A percentile compares a stretch with the other conserved stretches of the same genome.
Evolutionary conservation across 2,329 filamentous ascomycete genomes (phyloP).

Genomic region (Cladosporium sp.): DNA sequence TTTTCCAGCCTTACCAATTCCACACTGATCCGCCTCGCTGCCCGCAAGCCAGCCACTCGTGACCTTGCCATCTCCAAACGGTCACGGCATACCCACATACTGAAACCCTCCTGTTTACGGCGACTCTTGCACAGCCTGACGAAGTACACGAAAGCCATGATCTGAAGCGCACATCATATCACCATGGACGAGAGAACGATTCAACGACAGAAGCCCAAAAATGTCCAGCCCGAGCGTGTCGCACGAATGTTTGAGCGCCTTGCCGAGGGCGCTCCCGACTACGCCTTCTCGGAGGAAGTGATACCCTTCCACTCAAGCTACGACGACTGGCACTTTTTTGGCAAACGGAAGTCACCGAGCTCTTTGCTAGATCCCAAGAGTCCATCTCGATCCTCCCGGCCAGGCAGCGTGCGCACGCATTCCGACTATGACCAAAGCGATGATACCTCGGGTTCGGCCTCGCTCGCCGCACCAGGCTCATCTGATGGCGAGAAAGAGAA

Average conservation of each 20-base stretch:
- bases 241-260: conserved; percentile 31
- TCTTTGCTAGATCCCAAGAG: background rate
- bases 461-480: background rate
- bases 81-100: too few species aligned
- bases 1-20: too few species aligned
- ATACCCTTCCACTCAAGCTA: conserved; percentile 58
- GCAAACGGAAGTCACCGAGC: conserved; percentile 20
- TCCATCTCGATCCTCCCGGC: conserved; percentile 15
- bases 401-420: conserved; percentile 22
- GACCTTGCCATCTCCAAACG: too few species aligned
- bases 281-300: conserved; percentile 35
- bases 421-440: conserved; percentile 27
- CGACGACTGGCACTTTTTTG: conserved; percentile 71
- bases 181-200: conserved; percentile 12
- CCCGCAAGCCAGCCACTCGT: too few species aligned
- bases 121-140: too few species aligned
- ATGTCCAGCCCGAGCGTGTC: conserved; percentile 10
- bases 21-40: too few species aligned
- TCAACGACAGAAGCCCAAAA: conserved; percentile 11
- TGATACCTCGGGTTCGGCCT: conserved; percentile 13
- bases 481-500: conserved; percentile 21
- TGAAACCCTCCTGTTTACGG: too few species aligned
- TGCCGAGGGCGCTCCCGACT: conserved; percentile 30
- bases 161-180: background rate
- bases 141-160: too few species aligned